phyloP scores from a whole-genome alignment of 352 stramenopile species.

The Phytophthora cactorum region DNA sequence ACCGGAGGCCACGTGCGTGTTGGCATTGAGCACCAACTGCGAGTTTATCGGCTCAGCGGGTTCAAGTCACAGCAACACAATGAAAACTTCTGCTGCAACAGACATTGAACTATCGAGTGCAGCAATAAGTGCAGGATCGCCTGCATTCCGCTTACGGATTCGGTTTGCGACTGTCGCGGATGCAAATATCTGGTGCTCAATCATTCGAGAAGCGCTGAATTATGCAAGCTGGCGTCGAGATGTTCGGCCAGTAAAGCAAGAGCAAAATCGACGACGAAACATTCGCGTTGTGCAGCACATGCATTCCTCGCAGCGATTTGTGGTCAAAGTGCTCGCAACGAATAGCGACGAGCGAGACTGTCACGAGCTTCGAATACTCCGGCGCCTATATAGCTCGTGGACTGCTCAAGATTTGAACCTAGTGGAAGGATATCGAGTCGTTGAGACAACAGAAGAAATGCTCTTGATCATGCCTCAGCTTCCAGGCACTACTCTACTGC shows the following conservation, averaged over 20 bases:
- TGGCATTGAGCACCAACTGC: slow-evolving; percentile 42
- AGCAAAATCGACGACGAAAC: not conserved
- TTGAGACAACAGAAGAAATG: slow-evolving; percentile 53
- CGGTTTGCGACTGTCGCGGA: slow-evolving; percentile 62
- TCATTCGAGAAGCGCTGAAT: slow-evolving; percentile 45
- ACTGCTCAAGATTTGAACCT: slow-evolving; percentile 26
- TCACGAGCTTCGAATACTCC: slow-evolving; percentile 52
- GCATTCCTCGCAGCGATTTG: slow-evolving; percentile 30
- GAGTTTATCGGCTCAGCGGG: slow-evolving; percentile 13
- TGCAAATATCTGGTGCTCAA: slow-evolving; percentile 51
- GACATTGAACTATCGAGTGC: slow-evolving; percentile 48
- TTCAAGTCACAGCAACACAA: not conserved
- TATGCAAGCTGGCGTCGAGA: slow-evolving; percentile 48
- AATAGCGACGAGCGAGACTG: slow-evolving; percentile 27
- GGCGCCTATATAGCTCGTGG: slow-evolving; percentile 32
- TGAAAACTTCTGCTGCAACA: not conserved
- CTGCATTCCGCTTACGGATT: slow-evolving; percentile 41
- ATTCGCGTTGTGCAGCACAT: slow-evolving; percentile 21
- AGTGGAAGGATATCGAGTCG: slow-evolving; percentile 52
- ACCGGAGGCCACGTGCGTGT: slow-evolving; percentile 27
- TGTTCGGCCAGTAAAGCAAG: slow-evolving; percentile 23
- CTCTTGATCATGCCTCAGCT: slow-evolving; percentile 66
- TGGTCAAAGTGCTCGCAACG: slow-evolving; percentile 51
- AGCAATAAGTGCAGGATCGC: slow-evolving; percentile 3
- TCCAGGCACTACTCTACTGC: slow-evolving; percentile 49